Conservation (phyloP, 495 filamentous ascomycete species). For the Aspergillus carlsbadensis region DNA sequence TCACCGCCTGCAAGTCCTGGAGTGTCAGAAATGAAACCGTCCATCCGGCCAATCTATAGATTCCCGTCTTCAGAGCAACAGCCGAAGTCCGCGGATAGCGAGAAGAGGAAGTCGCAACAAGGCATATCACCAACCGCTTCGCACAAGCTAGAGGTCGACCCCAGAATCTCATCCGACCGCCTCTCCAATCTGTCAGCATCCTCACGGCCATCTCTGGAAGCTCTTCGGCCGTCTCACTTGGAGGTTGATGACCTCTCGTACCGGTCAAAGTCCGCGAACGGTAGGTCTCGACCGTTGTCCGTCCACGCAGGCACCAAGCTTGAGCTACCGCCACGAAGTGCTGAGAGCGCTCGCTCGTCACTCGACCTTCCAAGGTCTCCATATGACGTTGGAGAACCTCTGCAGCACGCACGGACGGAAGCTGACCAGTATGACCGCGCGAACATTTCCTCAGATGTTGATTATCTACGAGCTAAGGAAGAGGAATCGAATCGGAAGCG, state of each 20-base stretch:
- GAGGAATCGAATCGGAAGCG: conserved; percentile 63
- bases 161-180: conserved; percentile 45
- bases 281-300: conserved; percentile 66
- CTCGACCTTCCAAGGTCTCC: conserved; percentile 35
- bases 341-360: conserved; percentile 48
- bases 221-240: conserved; percentile 59
- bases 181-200: conserved; percentile 61
- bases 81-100: conserved; percentile 35
- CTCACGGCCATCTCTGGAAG: conserved; percentile 76
- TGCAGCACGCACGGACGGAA: conserved; percentile 39
- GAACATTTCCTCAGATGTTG: conserved; percentile 82
- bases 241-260: conserved; percentile 58
- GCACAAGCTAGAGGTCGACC: conserved; percentile 46
- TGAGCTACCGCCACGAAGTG: conserved; percentile 64
- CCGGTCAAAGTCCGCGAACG: conserved; percentile 64
- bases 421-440: conserved; percentile 38
- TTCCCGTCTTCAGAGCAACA: conserved; percentile 58
- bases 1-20: conserved; percentile 65
- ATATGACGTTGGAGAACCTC: conserved; percentile 39
- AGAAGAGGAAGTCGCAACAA: conserved; percentile 21
- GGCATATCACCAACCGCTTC: conserved; percentile 34
- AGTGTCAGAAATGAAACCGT: conserved; percentile 39
- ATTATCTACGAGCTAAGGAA: conserved; percentile 82
- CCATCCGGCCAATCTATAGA: conserved; percentile 56
- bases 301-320: conserved; percentile 77